Evolutionary conservation across 2,329 filamentous ascomycete genomes (phyloP).

Genomic region (Didymella arachidicola): DNA sequence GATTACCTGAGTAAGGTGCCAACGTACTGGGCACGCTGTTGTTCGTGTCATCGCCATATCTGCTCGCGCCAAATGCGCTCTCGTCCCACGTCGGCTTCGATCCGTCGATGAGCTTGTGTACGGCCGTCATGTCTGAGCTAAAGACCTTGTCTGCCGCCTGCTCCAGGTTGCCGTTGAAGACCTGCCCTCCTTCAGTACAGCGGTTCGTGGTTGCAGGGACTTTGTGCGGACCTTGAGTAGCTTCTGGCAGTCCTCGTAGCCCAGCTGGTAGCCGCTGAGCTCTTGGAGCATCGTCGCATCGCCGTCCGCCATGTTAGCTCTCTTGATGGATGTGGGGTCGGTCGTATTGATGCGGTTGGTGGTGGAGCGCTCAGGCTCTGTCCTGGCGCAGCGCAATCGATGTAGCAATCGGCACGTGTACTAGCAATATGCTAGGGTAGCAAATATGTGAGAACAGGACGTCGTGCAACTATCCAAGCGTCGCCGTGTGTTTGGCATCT

Average conservation of each 20-base stretch:
- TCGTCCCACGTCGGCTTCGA: slow-evolving; percentile 43
- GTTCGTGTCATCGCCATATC: slow-evolving; percentile 40
- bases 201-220: neutral
- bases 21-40: slow-evolving; percentile 38
- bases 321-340: slow-evolving; percentile 3
- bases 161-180: slow-evolving; percentile 35
- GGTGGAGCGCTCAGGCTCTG: slow-evolving; percentile 2
- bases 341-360: neutral
- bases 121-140: slow-evolving; percentile 24
- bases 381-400: slow-evolving; percentile 5
- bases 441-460: neutral
- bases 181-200: slow-evolving; percentile 21
- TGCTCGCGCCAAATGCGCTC: slow-evolving; percentile 40
- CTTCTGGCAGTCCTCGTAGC: slow-evolving; percentile 11
- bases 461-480: neutral
- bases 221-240: slow-evolving; percentile 19
- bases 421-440: slow-evolving; percentile 4
- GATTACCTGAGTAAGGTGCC: slow-evolving; percentile 9
- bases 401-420: slow-evolving; percentile 5
- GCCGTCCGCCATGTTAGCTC: slow-evolving; percentile 9
- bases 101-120: slow-evolving; percentile 33
- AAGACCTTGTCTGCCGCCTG: slow-evolving; percentile 38
- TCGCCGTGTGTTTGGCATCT: slow-evolving; percentile 9
- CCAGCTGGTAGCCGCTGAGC: slow-evolving; percentile 15
- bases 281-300: slow-evolving; percentile 16